Evolutionary conservation across 1,139 yeast species (phyloP), one percentile per base, ranked within the genome.

Genomic region (Sugiyamaella paludigena): DNA sequence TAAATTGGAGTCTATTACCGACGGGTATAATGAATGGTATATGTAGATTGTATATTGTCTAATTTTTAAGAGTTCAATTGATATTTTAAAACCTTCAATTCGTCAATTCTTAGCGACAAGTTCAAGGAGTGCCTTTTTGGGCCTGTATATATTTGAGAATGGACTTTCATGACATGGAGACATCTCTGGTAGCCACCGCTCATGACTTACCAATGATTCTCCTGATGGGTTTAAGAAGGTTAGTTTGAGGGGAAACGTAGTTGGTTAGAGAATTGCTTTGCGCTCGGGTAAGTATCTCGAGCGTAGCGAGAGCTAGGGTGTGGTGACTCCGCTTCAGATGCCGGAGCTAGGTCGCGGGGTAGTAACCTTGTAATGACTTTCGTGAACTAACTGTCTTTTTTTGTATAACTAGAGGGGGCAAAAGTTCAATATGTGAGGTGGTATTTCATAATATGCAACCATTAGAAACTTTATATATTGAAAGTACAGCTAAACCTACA

Each of bases 371-470:
- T 19, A 27, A 42, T 35, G 29, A 40, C 24, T 19, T 12, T 12
- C 35, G n/a, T n/a, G n/a, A n/a, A n/a, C n/a, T n/a, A n/a, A n/a
- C n/a, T n/a, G n/a, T n/a, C n/a, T n/a, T n/a, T n/a, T n/a, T n/a
- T n/a, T n/a, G n/a, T n/a, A n/a, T n/a, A 9, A 8, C 13, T 26
- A 45, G 52, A 13, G 62, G 72, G 36, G 98, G 98, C 12, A 91
- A 91, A 66, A 86, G 95, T 8, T 87, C 96, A 2, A 89, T 91
- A 32, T 84, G 96, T 62, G 89, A 91, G 66, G 98, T 92, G 24
- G 95, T 92, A 1, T 92, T 92, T 69, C 96, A 92, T 65, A 87
- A 88, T 64, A 88, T 94, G 96, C 96, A 88, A 63, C 98, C 98
- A 1, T 72, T 91, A 53, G 98, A 92, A 62, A 91, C 98, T 0